phyloP scores from a whole-genome alignment of 371 early-diverging fungal genomes.

The Actinomucor elegans region DNA sequence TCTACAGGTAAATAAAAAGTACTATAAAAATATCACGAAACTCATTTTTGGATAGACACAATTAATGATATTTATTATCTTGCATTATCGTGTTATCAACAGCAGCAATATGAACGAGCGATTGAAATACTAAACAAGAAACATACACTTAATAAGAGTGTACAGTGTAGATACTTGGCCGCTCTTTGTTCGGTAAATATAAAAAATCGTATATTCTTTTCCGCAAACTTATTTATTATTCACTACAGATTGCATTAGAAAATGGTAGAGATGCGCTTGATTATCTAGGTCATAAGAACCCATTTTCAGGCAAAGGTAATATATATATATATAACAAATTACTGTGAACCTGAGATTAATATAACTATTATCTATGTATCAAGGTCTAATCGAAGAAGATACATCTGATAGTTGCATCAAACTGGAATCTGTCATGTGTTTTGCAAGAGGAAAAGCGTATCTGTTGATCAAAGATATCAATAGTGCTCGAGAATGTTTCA shows the following conservation, averaged over 20 bases:
- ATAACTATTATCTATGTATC: background rate
- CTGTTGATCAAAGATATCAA: conserved; percentile 49
- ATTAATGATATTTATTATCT: conserved; percentile 60
- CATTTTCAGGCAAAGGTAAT: conserved; percentile 37
- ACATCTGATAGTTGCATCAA: conserved; percentile 19
- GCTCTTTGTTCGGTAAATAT: conserved; percentile 61
- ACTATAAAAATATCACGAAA: too few species aligned
- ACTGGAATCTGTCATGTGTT: conserved; percentile 67
- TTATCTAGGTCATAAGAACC: conserved; percentile 58
- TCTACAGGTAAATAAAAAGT: conserved; percentile 42
- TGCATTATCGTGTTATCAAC: conserved; percentile 58
- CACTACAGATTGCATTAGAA: conserved; percentile 50
- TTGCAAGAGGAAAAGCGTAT: conserved; percentile 62
- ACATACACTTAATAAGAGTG: conserved; percentile 49
- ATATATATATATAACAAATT: background rate
- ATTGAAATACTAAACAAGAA: conserved; percentile 53
- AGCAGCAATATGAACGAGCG: conserved; percentile 62
- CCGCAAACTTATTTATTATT: background rate
- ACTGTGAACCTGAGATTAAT: too few species aligned
- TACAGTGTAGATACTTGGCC: conserved; percentile 62
- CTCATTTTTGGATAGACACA: conserved; percentile 37
- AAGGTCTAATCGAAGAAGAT: background rate
- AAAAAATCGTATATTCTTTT: too few species aligned
- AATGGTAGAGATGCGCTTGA: conserved; percentile 63
- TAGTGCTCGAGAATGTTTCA: conserved; percentile 62